Percentiles rank a stretch among this genome's conserved stretches.
Conservation (phyloP, 108 stramenopile genomes). For the Aurantiochytrium sp. region DNA sequence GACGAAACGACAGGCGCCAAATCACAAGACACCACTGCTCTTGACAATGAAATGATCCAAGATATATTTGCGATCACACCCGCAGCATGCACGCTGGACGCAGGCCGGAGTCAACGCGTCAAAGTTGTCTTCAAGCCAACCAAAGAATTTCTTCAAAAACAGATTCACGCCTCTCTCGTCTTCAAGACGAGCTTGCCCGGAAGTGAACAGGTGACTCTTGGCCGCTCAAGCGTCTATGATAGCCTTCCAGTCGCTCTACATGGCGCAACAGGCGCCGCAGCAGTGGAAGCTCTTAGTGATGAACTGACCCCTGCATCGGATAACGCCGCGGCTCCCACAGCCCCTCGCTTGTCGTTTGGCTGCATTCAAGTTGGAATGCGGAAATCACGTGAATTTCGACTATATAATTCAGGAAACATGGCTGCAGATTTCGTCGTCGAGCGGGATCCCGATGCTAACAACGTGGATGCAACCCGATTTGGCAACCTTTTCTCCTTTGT, state of each 20-base stretch:
- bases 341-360: too few species aligned
- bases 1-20: neutral
- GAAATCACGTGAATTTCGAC: too few species aligned
- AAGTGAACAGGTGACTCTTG: neutral
- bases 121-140: neutral
- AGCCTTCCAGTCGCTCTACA: too few species aligned
- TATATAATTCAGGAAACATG: too few species aligned
- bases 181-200: neutral
- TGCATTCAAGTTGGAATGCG: too few species aligned
- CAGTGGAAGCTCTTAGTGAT: too few species aligned
- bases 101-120: neutral
- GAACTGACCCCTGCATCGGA: too few species aligned
- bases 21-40: too few species aligned
- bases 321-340: too few species aligned
- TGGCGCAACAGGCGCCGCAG: too few species aligned
- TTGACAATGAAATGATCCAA: neutral
- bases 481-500: neutral
- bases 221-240: neutral
- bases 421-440: too few species aligned
- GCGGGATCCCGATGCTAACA: too few species aligned
- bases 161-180: neutral
- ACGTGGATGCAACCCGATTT: neutral
- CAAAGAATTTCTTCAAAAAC: neutral
- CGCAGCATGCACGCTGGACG: neutral
- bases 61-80: neutral